Evolutionary conservation across 129 eudicot genomes (phyloP).

Genomic region (Rutidosis leptorrhynchoides): DNA sequence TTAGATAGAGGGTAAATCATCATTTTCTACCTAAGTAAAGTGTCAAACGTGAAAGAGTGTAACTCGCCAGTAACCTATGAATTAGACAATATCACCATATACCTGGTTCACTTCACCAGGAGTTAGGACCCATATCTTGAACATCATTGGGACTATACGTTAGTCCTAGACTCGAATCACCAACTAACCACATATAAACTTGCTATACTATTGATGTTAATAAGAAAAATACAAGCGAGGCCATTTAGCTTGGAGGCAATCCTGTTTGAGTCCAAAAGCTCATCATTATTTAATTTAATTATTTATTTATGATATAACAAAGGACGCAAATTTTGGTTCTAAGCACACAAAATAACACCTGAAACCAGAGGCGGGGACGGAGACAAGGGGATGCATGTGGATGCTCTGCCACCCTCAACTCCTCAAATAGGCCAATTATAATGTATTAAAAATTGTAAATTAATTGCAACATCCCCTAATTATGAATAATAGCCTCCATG

Average conservation of each 20-base stretch:
- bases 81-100: not conserved
- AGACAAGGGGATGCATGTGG: too few relatives aligned
- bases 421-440: too few relatives aligned
- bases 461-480: too few relatives aligned
- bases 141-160: not conserved
- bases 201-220: not conserved
- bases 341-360: not conserved
- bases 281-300: not conserved
- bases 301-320: not conserved
- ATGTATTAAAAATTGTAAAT: too few relatives aligned
- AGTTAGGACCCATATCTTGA: not conserved
- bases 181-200: not conserved
- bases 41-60: not conserved
- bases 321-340: not conserved
- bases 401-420: too few relatives aligned
- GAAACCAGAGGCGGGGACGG: too few relatives aligned
- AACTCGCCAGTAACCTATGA: not conserved
- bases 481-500: too few relatives aligned
- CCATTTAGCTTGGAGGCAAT: not conserved
- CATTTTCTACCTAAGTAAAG: slow-evolving; percentile 1
- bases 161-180: not conserved
- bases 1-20: not conserved
- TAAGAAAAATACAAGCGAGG: not conserved
- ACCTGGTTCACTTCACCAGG: not conserved
- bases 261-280: not conserved